Evolutionary conservation across 805 yeast genomes (phyloP).

Genomic region (Schwanniomyces vanrijiae): DNA sequence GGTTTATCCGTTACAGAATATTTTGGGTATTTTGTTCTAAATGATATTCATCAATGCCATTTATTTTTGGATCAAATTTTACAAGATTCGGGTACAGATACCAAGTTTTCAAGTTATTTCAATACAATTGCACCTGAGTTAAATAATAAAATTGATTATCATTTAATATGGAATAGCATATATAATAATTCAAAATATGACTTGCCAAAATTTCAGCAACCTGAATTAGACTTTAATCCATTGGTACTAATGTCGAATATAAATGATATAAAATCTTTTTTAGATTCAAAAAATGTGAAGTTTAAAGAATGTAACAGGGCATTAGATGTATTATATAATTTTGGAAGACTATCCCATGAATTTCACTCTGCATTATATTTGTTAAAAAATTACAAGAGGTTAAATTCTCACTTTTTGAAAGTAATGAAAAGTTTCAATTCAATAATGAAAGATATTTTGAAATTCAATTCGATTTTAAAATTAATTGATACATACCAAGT

Average conservation of each 20-base stretch:
- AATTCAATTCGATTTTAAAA: conserved; percentile 1
- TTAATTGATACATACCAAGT: background rate
- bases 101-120: background rate
- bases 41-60: background rate
- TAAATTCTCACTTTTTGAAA: background rate
- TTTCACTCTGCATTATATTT: conserved; percentile 3
- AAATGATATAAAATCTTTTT: background rate
- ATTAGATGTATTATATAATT: conserved; percentile 3
- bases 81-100: background rate
- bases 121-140: background rate
- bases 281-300: background rate
- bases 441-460: conserved; percentile 3
- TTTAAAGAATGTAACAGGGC: background rate
- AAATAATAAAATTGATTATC: background rate
- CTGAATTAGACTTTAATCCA: conserved; percentile 1
- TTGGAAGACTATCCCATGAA: conserved; percentile 8
- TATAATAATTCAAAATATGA: conserved; percentile 1
- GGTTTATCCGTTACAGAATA: background rate
- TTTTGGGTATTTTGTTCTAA: conserved; percentile 3
- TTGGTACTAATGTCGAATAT: background rate
- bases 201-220: conserved; percentile 1
- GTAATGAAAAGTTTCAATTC: background rate
- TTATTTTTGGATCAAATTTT: background rate
- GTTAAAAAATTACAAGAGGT: background rate
- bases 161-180: background rate